These are phyloP conservation scores for Coemansia sp. DNA, from an alignment of 192 early-diverging fungal genomes.

Conservation along the genomic window DNA sequence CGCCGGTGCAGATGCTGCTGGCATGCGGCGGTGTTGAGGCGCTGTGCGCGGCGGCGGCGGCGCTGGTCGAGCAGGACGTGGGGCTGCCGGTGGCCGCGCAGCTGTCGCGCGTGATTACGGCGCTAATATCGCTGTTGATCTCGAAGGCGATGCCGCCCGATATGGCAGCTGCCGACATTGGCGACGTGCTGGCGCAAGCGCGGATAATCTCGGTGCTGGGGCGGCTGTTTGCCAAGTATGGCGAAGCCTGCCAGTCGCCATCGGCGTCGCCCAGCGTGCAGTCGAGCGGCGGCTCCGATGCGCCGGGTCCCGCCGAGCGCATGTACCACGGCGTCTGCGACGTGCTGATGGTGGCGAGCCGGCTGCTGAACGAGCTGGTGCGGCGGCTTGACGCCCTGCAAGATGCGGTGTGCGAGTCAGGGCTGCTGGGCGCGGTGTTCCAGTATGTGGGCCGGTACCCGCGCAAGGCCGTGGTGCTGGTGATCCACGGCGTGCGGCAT, in stretches of 20 bases:
- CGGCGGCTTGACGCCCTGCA: slow-evolving; percentile 35
- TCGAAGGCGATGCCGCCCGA: slow-evolving; percentile 36
- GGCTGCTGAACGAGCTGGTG: slow-evolving; percentile 44
- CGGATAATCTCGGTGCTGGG: slow-evolving; percentile 18
- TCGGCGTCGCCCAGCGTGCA: background rate
- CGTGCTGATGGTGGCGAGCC: slow-evolving; percentile 40
- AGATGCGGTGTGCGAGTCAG: slow-evolving; percentile 45
- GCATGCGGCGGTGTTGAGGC: slow-evolving; percentile 43
- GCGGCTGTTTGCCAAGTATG: slow-evolving; percentile 34
- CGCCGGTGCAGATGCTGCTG: slow-evolving; percentile 43
- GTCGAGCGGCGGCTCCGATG: slow-evolving; percentile 11
- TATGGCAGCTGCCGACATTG: slow-evolving; percentile 27
- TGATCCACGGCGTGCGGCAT: slow-evolving; percentile 42
- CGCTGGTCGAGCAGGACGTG: slow-evolving; percentile 15
- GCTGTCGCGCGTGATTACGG: slow-evolving; percentile 38
- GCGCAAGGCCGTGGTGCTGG: slow-evolving; percentile 40
- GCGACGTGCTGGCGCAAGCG: slow-evolving; percentile 35
- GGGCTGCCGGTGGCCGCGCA: slow-evolving; percentile 27
- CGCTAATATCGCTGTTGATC: slow-evolving; percentile 32
- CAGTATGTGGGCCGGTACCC: slow-evolving; percentile 31
- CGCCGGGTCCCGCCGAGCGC: slow-evolving; percentile 32
- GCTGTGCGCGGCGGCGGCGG: slow-evolving; percentile 22
- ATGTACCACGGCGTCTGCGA: slow-evolving; percentile 41
- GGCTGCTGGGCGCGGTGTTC: slow-evolving; percentile 33
- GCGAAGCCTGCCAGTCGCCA: slow-evolving; percentile 40